These are phyloP conservation scores for Nemania sp. DNA, from an alignment of 2,329 filamentous ascomycete genomes.

Conservation along the genomic window DNA sequence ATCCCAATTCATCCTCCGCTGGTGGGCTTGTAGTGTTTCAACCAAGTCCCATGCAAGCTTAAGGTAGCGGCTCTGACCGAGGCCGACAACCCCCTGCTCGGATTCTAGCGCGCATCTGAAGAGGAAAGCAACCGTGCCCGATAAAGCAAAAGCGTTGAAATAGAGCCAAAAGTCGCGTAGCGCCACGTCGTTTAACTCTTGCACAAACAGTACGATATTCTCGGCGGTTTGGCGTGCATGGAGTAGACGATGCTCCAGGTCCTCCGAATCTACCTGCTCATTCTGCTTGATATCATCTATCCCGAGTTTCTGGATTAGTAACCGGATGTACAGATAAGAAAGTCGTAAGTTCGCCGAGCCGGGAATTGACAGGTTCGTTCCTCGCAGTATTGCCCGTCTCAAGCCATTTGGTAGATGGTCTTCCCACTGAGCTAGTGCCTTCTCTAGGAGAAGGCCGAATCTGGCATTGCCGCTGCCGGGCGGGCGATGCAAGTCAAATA, in stretches of 20 bases:
- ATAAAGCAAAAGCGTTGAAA: slow-evolving; percentile 52
- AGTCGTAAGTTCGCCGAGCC: slow-evolving; percentile 57
- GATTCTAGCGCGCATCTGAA: slow-evolving; percentile 53
- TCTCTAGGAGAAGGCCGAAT: background rate
- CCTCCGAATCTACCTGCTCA: slow-evolving; percentile 27
- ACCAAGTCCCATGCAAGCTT: slow-evolving; percentile 51
- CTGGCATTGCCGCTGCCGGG: background rate
- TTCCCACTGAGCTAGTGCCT: slow-evolving; percentile 46
- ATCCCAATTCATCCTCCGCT: slow-evolving; percentile 51
- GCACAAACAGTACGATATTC: slow-evolving; percentile 53
- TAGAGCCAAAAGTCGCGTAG: slow-evolving; percentile 57
- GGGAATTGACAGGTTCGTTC: slow-evolving; percentile 46
- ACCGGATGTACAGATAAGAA: slow-evolving; percentile 52
- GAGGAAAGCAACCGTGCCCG: slow-evolving; percentile 55
- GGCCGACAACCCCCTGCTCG: slow-evolving; percentile 42
- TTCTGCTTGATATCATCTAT: slow-evolving; percentile 42
- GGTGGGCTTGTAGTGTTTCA: slow-evolving; percentile 45
- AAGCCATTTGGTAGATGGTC: slow-evolving; percentile 46
- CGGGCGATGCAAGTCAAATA: background rate
- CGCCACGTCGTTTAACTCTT: slow-evolving; percentile 50
- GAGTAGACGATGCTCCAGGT: slow-evolving; percentile 43
- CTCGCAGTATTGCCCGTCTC: slow-evolving; percentile 49
- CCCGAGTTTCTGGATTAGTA: slow-evolving; percentile 53
- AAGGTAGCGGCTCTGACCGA: slow-evolving; percentile 47
- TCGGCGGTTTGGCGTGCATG: slow-evolving; percentile 52